Conservation (phyloP, 225 moss, liverwort and hornwort genomes). For the Climacium dendroides region DNA sequence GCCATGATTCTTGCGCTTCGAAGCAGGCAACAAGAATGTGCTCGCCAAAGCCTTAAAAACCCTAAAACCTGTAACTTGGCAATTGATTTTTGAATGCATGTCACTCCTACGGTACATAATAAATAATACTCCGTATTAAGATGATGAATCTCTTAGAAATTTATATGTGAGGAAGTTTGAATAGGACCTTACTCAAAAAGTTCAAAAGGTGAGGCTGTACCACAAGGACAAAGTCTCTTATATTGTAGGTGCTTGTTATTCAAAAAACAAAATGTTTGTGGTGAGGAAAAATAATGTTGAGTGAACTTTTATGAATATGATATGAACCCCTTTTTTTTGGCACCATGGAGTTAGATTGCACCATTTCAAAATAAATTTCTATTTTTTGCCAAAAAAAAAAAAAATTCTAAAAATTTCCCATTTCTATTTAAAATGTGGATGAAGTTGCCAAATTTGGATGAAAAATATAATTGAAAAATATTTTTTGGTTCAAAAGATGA, state of each 20-base stretch:
- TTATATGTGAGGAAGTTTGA: not conserved
- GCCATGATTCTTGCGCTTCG: not conserved
- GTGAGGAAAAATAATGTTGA: not conserved
- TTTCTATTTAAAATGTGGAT: too few relatives aligned
- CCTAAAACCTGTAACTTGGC: not conserved
- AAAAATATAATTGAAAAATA: too few relatives aligned
- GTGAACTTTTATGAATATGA: not conserved
- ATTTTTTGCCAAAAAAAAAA: too few relatives aligned
- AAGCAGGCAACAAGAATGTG: not conserved
- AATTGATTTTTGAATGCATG: not conserved
- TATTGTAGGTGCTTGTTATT: not conserved
- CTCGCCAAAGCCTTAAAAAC: not conserved
- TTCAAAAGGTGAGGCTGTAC: fast-evolving
- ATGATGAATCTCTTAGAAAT: not conserved
- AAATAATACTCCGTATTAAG: too few relatives aligned
- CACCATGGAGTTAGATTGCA: too few relatives aligned
- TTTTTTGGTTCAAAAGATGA: too few relatives aligned
- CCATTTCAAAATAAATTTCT: too few relatives aligned
- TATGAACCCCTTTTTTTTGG: too few relatives aligned
- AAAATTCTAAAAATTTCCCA: too few relatives aligned
- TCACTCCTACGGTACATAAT: too few relatives aligned
- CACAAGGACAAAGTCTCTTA: fast-evolving
- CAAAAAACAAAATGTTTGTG: too few relatives aligned
- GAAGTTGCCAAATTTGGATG: too few relatives aligned
- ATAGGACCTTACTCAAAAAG: fast-evolving